A percentile compares a stretch with the other conserved stretches of the same genome.
Conservation (phyloP, 2,329 filamentous ascomycete genomes). For the Ophiostoma angusticollis region DNA sequence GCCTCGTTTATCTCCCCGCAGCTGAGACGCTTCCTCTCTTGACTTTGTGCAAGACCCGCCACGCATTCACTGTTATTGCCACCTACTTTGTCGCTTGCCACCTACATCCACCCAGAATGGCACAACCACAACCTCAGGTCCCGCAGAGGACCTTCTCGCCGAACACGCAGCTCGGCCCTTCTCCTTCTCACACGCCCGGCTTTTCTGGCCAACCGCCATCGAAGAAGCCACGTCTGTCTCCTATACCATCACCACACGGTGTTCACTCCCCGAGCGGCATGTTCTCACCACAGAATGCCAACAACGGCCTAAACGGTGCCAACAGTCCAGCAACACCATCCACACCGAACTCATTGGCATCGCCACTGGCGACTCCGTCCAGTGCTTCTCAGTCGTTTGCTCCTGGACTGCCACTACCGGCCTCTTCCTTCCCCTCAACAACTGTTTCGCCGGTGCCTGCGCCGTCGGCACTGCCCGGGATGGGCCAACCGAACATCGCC, state of each 20-base stretch:
- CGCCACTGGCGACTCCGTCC: constrained; percentile 12
- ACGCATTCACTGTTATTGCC: no score
- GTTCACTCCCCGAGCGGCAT: constrained; percentile 4
- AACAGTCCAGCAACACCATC: constrained; percentile 12
- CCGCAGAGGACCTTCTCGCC: constrained; percentile 13
- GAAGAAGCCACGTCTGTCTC: constrained; percentile 13
- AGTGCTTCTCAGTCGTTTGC: constrained; percentile 1
- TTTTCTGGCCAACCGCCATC: constrained; percentile 17
- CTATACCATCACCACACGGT: constrained; percentile 10
- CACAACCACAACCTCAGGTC: constrained; percentile 45
- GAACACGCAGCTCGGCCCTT: constrained; percentile 15
- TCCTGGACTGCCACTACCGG: constrained; percentile 39
- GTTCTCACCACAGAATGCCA: constrained; percentile 4
- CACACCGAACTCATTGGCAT: constrained; percentile 13
- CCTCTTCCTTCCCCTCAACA: constrained; percentile 32
- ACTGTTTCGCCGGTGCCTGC: constrained; percentile 5
- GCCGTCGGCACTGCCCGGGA: constrained; percentile 1
- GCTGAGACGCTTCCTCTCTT: background rate
- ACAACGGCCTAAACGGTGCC: constrained; percentile 1
- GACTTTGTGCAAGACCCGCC: background rate
- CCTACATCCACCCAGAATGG: constrained; percentile 40
- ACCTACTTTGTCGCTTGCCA: no score
- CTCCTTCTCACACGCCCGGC: constrained; percentile 10
- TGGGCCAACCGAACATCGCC: background rate
- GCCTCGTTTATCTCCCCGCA: background rate